Base-by-base conservation (phyloP, 2,329 filamentous ascomycete species). In the Stemphylium vesicarium region DNA sequence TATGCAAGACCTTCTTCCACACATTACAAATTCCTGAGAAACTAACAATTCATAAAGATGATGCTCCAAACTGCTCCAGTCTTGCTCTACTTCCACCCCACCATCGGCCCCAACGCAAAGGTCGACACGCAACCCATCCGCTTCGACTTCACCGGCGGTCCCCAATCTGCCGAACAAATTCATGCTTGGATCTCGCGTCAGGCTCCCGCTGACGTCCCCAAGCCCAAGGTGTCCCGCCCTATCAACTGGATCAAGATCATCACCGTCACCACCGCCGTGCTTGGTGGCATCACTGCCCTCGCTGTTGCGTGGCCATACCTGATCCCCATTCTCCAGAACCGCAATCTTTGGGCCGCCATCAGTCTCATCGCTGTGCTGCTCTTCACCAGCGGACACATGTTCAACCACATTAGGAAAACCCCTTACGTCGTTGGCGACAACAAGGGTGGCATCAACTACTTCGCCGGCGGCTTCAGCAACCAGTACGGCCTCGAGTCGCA, bases 371-470 rank as follows among this genome's bases (percentile, higher is more conserved):
- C 88, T 12, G 93, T 99, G 60, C 84, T 99, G 37, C 82, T 97
- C 53, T 99, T 98, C 79, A 97, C 90, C 41, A 95, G 90, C 67
- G 96, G 95, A 35, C 93, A 98, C 78, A 99, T 99, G 96, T 99
- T 96, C 84, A 99, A 98, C 77, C 93, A 97, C 73, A 99, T 99
- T 72, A 87, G 96, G 66, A 94, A 95, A 75, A 91, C 96, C 2
- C 95, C 95, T 2, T 99, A 99, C 68, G 92, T 98, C 29, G 83
- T 87, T 37, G 90, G 89, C 37, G 88, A 98, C 73, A 91, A 92
- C 33, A 87, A 85, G 50, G 95, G 95, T 15, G 92, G 92, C 4
- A 85, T 99, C 59, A 90, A 79, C 71, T 98, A 98, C 76, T 95
- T 99, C 76, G 91, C 94, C 4, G 84, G 84, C 35, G 94, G 95